Evolutionary conservation across 768 basidiomycete species (phyloP).

Genomic region (Pleurotus djamor): DNA sequence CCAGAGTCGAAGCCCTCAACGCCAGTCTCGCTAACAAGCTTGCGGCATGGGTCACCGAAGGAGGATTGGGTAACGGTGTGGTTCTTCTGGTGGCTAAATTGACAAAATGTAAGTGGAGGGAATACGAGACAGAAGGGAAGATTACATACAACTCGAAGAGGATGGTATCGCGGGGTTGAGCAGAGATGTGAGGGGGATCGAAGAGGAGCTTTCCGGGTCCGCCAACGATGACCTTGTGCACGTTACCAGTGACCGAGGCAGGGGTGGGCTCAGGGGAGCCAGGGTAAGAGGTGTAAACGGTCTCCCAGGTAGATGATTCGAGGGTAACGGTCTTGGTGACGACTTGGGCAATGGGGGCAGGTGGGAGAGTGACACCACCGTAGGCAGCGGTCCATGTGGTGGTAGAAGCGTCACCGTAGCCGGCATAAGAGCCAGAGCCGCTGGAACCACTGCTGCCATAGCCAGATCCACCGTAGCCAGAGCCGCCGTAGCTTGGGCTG

Average conservation of each 20-base stretch:
- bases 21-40: slow-evolving; percentile 32
- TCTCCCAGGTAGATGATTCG: slow-evolving; percentile 45
- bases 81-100: slow-evolving; percentile 58
- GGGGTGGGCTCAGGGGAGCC: slow-evolving; percentile 55
- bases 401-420: slow-evolving; percentile 15
- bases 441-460: not conserved
- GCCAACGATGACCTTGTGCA: slow-evolving; percentile 57
- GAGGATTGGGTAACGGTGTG: slow-evolving; percentile 64
- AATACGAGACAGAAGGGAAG: not conserved
- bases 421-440: not conserved
- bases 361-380: slow-evolving; percentile 49
- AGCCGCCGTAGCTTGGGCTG: not conserved
- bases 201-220: slow-evolving; percentile 44
- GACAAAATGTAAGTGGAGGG: not conserved
- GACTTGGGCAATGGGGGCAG: slow-evolving; percentile 35
- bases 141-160: slow-evolving; percentile 56
- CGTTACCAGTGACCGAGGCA: slow-evolving; percentile 38
- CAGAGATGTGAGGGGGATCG: slow-evolving; percentile 46
- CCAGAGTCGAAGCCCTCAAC: slow-evolving; percentile 52
- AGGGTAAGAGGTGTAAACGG: slow-evolving; percentile 55
- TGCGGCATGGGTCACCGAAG: slow-evolving; percentile 58
- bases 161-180: slow-evolving; percentile 51
- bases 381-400: slow-evolving; percentile 40
- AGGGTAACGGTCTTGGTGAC: slow-evolving; percentile 51
- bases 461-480: not conserved